Evolutionary conservation across 345 rosid species (phyloP), one percentile per base, ranked within the genome.

Genomic region (Noccaea caerulescens): DNA sequence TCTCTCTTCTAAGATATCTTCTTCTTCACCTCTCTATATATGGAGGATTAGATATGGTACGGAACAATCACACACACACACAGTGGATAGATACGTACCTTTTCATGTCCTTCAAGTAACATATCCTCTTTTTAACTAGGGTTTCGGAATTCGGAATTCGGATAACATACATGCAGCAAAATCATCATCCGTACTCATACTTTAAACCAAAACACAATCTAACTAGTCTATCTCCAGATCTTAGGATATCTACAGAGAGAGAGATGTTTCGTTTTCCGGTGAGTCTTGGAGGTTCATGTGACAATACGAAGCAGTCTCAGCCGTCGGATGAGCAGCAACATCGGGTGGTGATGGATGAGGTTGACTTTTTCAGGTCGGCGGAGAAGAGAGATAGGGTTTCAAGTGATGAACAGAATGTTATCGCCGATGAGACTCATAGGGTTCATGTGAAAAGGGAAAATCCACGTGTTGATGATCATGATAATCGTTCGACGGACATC

Each of bases 11-110:
- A 62, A 12, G 46, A 76, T 69, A 55, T 69, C 54, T 63, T 69
- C 56, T 56, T 63, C 63, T 56, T 53, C 58, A 12, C 20, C 49
- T 76, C 58, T 69, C 63, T 58, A 73, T 89, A 80, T 85, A 93
- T 93, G 92, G 93, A 88, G n/a, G 58, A 53, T 61, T 53, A 23
- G 83, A 88, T 80, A 74, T 89, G 88, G 77, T 90, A 90, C 91
- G 84, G 84, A 45, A 46, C 72, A 71, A 88, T 87, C 27, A 77
- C 93, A 66, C 87, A 44, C 83, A 81, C 77, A 83, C 82, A 54
- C 85, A 72, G 81, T 57, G 42, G 76, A 63, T 63, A 16, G 16
- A 49, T 61, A 75, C 46, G 49, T 60, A 72, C 43, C 73, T 69
- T 57, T 25, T 56, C 49, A 60, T 75, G 43, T 68, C 55, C 56